phyloP scores from a whole-genome alignment of 2,329 filamentous ascomycete genomes.

The Epichloe typhina region DNA sequence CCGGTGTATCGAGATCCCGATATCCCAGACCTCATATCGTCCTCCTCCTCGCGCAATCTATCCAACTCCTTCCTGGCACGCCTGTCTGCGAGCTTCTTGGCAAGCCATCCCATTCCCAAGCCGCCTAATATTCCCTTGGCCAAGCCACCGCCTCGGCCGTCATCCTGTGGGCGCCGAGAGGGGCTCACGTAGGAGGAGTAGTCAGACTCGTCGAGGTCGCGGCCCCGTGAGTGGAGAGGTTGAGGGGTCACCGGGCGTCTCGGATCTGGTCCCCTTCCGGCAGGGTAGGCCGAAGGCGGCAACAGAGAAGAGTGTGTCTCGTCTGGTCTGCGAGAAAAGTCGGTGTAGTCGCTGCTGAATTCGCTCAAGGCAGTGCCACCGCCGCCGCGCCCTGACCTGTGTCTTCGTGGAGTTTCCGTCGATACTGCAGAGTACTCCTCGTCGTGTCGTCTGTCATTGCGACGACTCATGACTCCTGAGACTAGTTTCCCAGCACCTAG shows the following conservation, averaged over 20 bases:
- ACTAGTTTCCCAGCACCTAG: constrained; percentile 50
- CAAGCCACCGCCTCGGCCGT: constrained; percentile 30
- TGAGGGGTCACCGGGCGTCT: constrained; percentile 33
- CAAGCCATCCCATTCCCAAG: constrained; percentile 55
- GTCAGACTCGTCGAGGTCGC: constrained; percentile 39
- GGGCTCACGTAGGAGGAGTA: constrained; percentile 50
- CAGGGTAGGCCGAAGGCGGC: constrained; percentile 32
- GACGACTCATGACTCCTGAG: constrained; percentile 43
- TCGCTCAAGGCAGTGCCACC: constrained; percentile 32
- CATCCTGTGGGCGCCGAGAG: constrained; percentile 40
- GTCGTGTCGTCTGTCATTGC: constrained; percentile 31
- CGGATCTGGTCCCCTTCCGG: constrained; percentile 24
- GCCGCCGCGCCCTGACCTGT: constrained; percentile 22
- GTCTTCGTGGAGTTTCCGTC: constrained; percentile 44
- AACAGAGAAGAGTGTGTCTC: constrained; percentile 28
- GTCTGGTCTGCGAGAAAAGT: constrained; percentile 15
- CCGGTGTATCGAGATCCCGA: constrained; percentile 54
- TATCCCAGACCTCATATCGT: constrained; percentile 45
- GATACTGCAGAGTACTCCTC: constrained; percentile 52
- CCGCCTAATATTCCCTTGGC: constrained; percentile 46
- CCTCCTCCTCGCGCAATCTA: constrained; percentile 35
- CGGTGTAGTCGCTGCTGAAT: constrained; percentile 35
- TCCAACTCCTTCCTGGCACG: constrained; percentile 34
- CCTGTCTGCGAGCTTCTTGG: constrained; percentile 49
- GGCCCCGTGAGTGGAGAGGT: constrained; percentile 31